Conservation (phyloP, 495 filamentous ascomycete species). For the Podospora australis region DNA sequence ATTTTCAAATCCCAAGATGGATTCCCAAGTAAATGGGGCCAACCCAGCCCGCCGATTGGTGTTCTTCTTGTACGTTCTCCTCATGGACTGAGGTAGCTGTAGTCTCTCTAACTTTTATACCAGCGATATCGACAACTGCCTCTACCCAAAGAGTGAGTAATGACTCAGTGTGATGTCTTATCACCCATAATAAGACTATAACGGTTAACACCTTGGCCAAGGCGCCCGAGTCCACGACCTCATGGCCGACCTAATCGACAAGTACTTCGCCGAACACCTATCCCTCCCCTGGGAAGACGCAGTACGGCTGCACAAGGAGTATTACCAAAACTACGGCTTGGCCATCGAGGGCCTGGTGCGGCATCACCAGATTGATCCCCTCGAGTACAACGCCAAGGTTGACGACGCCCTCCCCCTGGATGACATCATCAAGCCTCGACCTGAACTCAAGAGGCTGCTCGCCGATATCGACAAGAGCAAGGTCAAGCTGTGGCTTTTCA, state of each 20-base stretch:
- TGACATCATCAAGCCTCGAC: conserved; percentile 68
- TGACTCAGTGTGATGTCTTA: too few species aligned
- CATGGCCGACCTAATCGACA: conserved; percentile 70
- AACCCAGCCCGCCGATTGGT: conserved; percentile 24
- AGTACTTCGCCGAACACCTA: conserved; percentile 76
- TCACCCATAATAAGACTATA: too few species aligned
- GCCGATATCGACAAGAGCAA: conserved; percentile 70
- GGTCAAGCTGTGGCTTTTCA: conserved; percentile 87
- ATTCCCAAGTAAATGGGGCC: conserved; percentile 8
- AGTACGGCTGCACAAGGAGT: conserved; percentile 72
- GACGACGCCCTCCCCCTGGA: conserved; percentile 94
- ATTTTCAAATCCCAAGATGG: too few species aligned
- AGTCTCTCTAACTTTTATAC: too few species aligned
- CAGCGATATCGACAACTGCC: conserved; percentile 93
- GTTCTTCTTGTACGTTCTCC: conserved; percentile 47
- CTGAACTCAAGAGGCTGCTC: conserved; percentile 66
- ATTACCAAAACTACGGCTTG: conserved; percentile 92
- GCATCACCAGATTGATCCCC: conserved; percentile 90
- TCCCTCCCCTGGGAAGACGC: conserved; percentile 67
- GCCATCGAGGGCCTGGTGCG: conserved; percentile 93
- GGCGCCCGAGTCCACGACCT: conserved; percentile 64
- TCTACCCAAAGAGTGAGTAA: conserved; percentile 61
- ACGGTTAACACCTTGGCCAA: conserved; percentile 26
- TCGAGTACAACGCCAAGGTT: conserved; percentile 90
- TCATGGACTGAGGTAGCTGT: too few species aligned